These are phyloP conservation scores for Pichia sp. DNA, from an alignment of 1,139 yeast species.

Conservation along the genomic window DNA sequence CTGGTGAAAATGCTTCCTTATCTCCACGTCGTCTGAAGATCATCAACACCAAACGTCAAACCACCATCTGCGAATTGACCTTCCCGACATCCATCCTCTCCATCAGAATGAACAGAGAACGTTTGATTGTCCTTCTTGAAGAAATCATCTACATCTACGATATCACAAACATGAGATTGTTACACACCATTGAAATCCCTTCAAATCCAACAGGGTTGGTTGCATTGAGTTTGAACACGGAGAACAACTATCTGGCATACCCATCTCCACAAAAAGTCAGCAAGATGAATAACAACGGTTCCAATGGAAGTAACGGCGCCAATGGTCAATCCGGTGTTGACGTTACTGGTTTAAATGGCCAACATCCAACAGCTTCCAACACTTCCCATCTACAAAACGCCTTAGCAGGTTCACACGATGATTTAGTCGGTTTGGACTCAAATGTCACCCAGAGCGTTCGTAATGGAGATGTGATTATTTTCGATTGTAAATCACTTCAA, in stretches of 20 bases:
- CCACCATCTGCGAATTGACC: conserved; percentile 68
- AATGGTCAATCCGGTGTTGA: conserved; percentile 5
- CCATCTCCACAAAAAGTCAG: conserved; percentile 70
- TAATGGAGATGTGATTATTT: conserved; percentile 87
- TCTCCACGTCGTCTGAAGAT: conserved; percentile 54
- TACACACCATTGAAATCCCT: conserved; percentile 59
- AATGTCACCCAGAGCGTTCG: conserved; percentile 33
- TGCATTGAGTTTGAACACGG: conserved; percentile 61
- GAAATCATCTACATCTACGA: conserved; percentile 74
- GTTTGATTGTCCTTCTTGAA: conserved; percentile 60
- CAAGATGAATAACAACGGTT: conserved; percentile 21
- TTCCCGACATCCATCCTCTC: conserved; percentile 63
- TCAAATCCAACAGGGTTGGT: conserved; percentile 41
- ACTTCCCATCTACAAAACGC: neutral
- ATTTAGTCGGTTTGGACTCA: conserved; percentile 12
- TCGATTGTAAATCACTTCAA: conserved; percentile 72
- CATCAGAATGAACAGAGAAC: conserved; percentile 62
- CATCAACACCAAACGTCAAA: conserved; percentile 64
- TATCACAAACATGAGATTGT: conserved; percentile 64
- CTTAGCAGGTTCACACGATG: conserved; percentile 4
- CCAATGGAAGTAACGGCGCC: neutral
- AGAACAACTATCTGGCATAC: conserved; percentile 72
- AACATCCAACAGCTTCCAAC: conserved; percentile 3
- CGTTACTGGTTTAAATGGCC: conserved; percentile 12
- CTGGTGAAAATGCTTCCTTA: conserved; percentile 42